Evolutionary conservation across 163 green algal genomes (phyloP).

Genomic region (Coccomyxa subellipsoidea): DNA sequence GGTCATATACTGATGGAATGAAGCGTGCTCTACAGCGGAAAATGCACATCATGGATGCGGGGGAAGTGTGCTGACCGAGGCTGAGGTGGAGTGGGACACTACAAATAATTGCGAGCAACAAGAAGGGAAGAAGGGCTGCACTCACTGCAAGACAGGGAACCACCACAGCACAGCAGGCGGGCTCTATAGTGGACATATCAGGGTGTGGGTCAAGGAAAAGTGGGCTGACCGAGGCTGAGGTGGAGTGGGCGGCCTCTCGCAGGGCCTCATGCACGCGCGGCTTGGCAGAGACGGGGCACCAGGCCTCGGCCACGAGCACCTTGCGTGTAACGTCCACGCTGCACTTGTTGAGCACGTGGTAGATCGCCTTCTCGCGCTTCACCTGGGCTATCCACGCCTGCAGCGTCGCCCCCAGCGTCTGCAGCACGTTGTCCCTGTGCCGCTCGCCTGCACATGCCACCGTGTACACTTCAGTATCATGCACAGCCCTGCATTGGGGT

Average conservation of each 20-base stretch:
- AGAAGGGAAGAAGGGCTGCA: too few relatives aligned
- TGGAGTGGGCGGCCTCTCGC: conserved; percentile 44
- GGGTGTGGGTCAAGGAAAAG: too few relatives aligned
- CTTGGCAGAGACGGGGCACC: conserved; percentile 73
- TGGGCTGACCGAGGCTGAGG: too few relatives aligned
- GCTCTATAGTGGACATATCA: too few relatives aligned
- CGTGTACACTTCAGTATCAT: not conserved
- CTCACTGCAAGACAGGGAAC: too few relatives aligned
- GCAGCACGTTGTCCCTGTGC: conserved; percentile 77
- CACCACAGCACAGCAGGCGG: too few relatives aligned
- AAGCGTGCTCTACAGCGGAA: too few relatives aligned
- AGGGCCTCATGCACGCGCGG: conserved; percentile 75
- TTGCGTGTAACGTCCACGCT: conserved; percentile 92
- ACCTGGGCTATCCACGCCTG: conserved; percentile 62
- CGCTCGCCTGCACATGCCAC: conserved; percentile 43
- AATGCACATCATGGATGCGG: too few relatives aligned
- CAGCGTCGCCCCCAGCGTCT: conserved; percentile 61
- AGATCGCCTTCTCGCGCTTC: conserved; percentile 89
- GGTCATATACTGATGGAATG: too few relatives aligned
- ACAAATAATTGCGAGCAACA: too few relatives aligned
- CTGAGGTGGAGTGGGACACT: conserved; percentile 37
- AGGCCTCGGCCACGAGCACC: conserved; percentile 93
- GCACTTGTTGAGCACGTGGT: conserved; percentile 98
- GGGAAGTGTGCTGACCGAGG: too few relatives aligned
- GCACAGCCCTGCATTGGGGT: not conserved